Evolutionary conservation across 352 stramenopile species (phyloP).

Genomic region (Albugo candida): DNA sequence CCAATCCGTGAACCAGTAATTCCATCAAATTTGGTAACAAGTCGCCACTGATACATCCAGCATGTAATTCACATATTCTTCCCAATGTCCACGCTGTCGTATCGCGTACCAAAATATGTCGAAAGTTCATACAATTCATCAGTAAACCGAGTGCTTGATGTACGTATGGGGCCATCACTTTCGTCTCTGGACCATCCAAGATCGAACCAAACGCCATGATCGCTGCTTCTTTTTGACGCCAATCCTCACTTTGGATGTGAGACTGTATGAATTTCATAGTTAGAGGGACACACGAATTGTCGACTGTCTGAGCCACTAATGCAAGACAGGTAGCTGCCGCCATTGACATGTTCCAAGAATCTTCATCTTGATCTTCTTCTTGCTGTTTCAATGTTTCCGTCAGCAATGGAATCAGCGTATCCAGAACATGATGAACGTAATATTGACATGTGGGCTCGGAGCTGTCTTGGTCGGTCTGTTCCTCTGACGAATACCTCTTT

Average conservation of each 20-base stretch:
- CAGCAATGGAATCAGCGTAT: slow-evolving; percentile 82
- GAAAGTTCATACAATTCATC: slow-evolving; percentile 81
- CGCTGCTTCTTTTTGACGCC: slow-evolving; percentile 88
- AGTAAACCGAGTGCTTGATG: slow-evolving; percentile 86
- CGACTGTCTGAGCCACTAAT: slow-evolving; percentile 84
- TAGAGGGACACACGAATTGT: slow-evolving; percentile 78
- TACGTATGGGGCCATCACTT: slow-evolving; percentile 82
- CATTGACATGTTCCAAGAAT: slow-evolving; percentile 90
- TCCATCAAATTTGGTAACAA: slow-evolving; percentile 80
- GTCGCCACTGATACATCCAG: slow-evolving; percentile 74
- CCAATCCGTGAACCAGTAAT: slow-evolving; percentile 64
- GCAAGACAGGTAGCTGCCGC: slow-evolving; percentile 85
- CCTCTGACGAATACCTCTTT: slow-evolving; percentile 44
- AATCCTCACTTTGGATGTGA: slow-evolving; percentile 90
- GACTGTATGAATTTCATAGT: slow-evolving; percentile 89
- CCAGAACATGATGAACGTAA: slow-evolving; percentile 79
- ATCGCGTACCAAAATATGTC: slow-evolving; percentile 86
- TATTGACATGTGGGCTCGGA: slow-evolving; percentile 50
- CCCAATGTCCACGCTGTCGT: slow-evolving; percentile 93
- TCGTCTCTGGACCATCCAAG: slow-evolving; percentile 81
- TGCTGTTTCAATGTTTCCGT: slow-evolving; percentile 89
- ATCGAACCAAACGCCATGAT: slow-evolving; percentile 96
- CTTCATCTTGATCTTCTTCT: slow-evolving; percentile 87
- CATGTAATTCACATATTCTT: slow-evolving; percentile 91
- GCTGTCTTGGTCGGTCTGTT: slow-evolving; percentile 26